Conservation (phyloP, 768 basidiomycete species). For the Collybiopsis luxurians region DNA sequence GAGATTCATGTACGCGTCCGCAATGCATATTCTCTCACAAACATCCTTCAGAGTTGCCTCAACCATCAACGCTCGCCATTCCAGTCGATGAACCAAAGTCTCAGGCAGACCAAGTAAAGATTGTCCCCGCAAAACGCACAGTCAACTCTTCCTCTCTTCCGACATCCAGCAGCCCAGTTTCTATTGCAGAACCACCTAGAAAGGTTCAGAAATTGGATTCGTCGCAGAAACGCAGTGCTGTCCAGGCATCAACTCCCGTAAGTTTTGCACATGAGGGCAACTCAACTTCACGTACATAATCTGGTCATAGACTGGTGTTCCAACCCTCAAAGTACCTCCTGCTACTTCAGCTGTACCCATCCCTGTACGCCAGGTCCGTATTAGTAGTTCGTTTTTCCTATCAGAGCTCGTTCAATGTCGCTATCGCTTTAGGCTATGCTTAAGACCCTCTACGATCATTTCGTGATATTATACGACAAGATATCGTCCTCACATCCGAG, state of each 20-base stretch:
- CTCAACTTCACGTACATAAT: background rate
- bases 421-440: slow-evolving; percentile 56
- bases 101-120: slow-evolving; percentile 4
- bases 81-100: slow-evolving; percentile 28
- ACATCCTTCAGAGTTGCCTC: slow-evolving; percentile 24
- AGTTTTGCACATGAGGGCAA: background rate
- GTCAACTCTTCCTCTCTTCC: slow-evolving; percentile 29
- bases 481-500: slow-evolving; percentile 53
- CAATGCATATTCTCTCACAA: slow-evolving; percentile 70
- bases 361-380: slow-evolving; percentile 67
- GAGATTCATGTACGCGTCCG: slow-evolving; percentile 41
- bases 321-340: slow-evolving; percentile 62
- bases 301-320: slow-evolving; percentile 49
- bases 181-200: slow-evolving; percentile 49
- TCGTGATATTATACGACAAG: slow-evolving; percentile 59
- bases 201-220: slow-evolving; percentile 61
- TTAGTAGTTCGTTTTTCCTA: slow-evolving; percentile 5
- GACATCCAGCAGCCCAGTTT: slow-evolving; percentile 15
- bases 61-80: slow-evolving; percentile 34
- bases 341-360: slow-evolving; percentile 71
- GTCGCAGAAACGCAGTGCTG: slow-evolving; percentile 36
- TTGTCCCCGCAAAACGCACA: slow-evolving; percentile 54
- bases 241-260: slow-evolving; percentile 34
- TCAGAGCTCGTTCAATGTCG: slow-evolving; percentile 3
- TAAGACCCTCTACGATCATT: slow-evolving; percentile 72